Base-by-base conservation (phyloP, 805 yeast genomes). In the Wickerhamomyces ciferrii region DNA sequence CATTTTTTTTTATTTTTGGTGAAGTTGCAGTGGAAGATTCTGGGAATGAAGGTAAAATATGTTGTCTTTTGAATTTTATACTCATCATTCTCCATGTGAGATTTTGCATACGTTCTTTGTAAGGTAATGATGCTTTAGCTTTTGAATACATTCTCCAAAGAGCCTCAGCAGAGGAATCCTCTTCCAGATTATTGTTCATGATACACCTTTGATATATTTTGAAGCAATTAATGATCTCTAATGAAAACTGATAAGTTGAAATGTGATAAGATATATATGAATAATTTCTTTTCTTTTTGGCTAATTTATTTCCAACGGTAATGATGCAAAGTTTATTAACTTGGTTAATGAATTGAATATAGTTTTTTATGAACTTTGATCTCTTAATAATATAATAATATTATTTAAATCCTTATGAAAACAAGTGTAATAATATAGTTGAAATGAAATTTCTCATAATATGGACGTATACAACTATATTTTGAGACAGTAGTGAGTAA, bases 21-120 rank as follows among this genome's bases (percentile, higher is more conserved):
- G 36, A 32, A 17, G 13, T 31, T 31, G 35, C 11, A 15, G 4
- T 31, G 11, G 35, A 11, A 4, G 31, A 31, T 31, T n/a, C 17
- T 15, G 35, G 18, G 9, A 31, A 15, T 31, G 35, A 31, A 31
- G 35, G 31, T 14, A 35, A 21, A 14, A 31, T 43, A 14, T 37
- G 24, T 14, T 47, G 44, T 38, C 45, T 52, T 21, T 53, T 17
- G 5, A 53, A 49, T 52, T 60, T 74, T 53, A 84, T 69, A 39
- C 74, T 78, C 91, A 89, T 84, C 79, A 89, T 75, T 48, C 97
- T 69, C 96, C 96, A 89, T 10, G 95, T 82, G 45, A 89, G 65
- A 60, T 90, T 90, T 58, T 86, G 88, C 82, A 90, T 84, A 43
- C 97, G 70, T 24, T 79, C 75, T 46, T 78, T 76, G 61, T 87